Evolutionary conservation across 768 basidiomycete species (phyloP).

Genomic region (Cystobasidium onofrii): DNA sequence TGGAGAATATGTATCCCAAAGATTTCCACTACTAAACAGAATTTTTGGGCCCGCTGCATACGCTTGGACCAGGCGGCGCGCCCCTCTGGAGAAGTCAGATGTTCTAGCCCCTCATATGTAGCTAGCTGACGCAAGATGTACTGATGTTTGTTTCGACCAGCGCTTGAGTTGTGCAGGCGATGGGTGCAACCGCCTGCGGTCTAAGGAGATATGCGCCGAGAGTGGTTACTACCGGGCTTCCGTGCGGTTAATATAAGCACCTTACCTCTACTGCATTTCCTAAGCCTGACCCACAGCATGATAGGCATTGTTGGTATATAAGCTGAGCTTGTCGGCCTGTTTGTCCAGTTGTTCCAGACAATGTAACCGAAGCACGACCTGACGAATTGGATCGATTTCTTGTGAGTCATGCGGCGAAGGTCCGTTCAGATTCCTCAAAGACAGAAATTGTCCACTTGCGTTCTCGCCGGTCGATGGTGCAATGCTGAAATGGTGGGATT

Average conservation of each 20-base stretch:
- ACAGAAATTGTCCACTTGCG: background rate
- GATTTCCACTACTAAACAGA: background rate
- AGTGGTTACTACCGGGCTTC: background rate
- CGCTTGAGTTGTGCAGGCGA: background rate
- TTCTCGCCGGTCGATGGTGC: background rate
- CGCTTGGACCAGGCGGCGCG: slow-evolving; percentile 10
- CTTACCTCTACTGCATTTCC: background rate
- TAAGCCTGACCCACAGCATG: background rate
- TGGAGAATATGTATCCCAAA: background rate
- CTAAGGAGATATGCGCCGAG: too few species aligned
- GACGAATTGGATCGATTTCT: slow-evolving; percentile 10
- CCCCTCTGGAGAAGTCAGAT: slow-evolving; percentile 1
- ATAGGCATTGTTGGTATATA: background rate
- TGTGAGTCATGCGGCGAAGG: background rate
- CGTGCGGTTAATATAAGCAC: background rate
- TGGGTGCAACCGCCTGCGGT: background rate
- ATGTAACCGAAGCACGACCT: background rate
- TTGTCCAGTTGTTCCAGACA: background rate
- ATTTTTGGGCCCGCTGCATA: background rate
- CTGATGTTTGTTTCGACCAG: background rate
- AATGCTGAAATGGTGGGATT: background rate
- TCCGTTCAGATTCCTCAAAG: background rate
- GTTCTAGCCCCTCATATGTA: slow-evolving; percentile 2
- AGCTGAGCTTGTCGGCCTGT: slow-evolving; percentile 8
- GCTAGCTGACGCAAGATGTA: background rate